A percentile compares a stretch with the other conserved stretches of the same genome.
phyloP scores from a whole-genome alignment of 306 rosid genomes.

The Potentilla sterilis region DNA sequence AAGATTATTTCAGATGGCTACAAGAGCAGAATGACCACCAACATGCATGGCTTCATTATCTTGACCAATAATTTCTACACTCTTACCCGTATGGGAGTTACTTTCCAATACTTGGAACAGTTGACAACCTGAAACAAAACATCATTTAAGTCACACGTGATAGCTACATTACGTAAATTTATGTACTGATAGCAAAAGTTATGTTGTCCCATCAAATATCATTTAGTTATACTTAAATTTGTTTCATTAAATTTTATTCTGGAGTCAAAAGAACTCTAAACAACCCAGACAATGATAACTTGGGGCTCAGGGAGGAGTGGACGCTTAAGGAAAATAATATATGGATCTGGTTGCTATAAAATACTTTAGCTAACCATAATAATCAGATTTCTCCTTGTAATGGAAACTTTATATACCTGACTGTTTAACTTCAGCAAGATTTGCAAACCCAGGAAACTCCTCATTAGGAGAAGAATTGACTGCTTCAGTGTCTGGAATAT shows the following conservation, averaged over 20 bases:
- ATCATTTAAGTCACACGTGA: not conserved
- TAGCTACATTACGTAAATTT: not conserved
- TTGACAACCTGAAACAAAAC: conserved; percentile 52
- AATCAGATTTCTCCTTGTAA: not conserved
- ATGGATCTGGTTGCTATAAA: not conserved
- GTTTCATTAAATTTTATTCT: not conserved
- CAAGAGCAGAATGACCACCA: conserved; percentile 13
- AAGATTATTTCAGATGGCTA: not conserved
- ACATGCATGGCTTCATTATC: conserved; percentile 92
- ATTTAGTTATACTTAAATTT: not conserved
- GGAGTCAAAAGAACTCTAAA: not conserved
- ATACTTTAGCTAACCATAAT: not conserved
- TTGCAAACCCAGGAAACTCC: conserved; percentile 62
- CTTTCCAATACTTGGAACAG: conserved; percentile 61
- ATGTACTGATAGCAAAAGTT: conserved; percentile 7
- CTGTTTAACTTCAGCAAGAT: conserved; percentile 44
- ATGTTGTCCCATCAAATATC: not conserved
- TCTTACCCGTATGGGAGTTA: conserved; percentile 75
- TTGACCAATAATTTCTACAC: conserved; percentile 71
- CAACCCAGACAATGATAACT: not conserved
- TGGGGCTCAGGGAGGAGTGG: not conserved
- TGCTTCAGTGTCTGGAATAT: conserved; percentile 35
- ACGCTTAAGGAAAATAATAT: not conserved
- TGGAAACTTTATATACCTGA: conserved; percentile 50
- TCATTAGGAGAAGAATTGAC: conserved; percentile 48